These are phyloP conservation scores for Rhizophagus prolifer DNA, from an alignment of 192 early-diverging fungal species.

Conservation along the genomic window DNA sequence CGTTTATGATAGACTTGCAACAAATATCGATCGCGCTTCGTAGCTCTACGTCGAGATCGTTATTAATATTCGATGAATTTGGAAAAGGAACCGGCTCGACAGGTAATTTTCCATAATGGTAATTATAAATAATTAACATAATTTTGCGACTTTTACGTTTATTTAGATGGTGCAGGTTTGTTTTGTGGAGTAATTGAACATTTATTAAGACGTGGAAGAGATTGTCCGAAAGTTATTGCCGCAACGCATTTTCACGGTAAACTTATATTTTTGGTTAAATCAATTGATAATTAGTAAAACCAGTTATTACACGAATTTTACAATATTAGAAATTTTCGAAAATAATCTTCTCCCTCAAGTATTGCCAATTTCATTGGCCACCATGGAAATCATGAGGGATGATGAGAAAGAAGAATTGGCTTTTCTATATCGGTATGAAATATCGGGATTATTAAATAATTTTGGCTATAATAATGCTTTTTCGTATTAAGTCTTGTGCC, in stretches of 20 bases:
- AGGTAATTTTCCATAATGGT: constrained; percentile 35
- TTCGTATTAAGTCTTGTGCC: constrained; percentile 37
- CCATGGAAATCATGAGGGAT: constrained; percentile 60
- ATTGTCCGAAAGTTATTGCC: constrained; percentile 68
- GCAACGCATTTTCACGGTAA: constrained; percentile 89
- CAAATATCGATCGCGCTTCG: constrained; percentile 57
- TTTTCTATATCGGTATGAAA: constrained; percentile 61
- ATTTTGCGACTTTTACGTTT: constrained; percentile 10
- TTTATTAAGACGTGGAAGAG: constrained; percentile 43
- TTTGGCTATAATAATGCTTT: background rate
- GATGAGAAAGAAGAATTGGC: constrained; percentile 43
- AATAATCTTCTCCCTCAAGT: constrained; percentile 44
- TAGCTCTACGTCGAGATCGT: constrained; percentile 49
- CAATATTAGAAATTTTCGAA: constrained; percentile 47
- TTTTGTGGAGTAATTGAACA: constrained; percentile 69
- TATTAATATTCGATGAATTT: constrained; percentile 81
- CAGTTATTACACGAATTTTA: too few species aligned
- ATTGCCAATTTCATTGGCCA: constrained; percentile 44
- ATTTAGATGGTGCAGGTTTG: constrained; percentile 74
- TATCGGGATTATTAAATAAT: background rate
- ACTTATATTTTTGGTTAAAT: background rate
- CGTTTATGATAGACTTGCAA: constrained; percentile 72
- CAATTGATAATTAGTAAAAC: too few species aligned
- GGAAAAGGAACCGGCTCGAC: constrained; percentile 72
- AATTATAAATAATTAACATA: constrained; percentile 5